Conservation (phyloP, 2,329 filamentous ascomycete genomes). For the Fusarium avenaceum region DNA sequence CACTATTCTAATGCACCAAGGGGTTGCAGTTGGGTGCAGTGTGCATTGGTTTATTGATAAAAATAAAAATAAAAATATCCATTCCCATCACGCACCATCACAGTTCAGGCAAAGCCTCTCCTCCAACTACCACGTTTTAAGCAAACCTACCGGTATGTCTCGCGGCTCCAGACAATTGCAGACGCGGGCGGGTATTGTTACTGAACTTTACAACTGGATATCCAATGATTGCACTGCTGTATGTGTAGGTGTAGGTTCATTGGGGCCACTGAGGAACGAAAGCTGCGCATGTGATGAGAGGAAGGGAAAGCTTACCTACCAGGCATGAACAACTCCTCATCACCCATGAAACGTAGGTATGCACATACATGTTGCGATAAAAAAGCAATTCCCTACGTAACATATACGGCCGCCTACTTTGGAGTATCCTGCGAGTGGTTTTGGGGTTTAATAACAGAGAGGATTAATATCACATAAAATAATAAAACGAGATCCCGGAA, state of each 20-base stretch:
- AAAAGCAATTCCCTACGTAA: constrained; percentile 14
- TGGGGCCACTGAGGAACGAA: constrained; percentile 35
- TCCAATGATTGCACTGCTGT: constrained; percentile 15
- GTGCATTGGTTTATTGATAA: constrained; percentile 41
- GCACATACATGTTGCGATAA: not conserved
- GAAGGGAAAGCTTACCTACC: no score
- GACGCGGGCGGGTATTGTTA: constrained; percentile 23
- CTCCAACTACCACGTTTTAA: constrained; percentile 28
- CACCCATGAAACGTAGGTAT: no score
- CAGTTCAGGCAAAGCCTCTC: constrained; percentile 33
- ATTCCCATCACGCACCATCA: constrained; percentile 34
- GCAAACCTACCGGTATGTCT: constrained; percentile 21
- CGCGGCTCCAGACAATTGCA: constrained; percentile 29
- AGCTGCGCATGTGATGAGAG: constrained; percentile 38
- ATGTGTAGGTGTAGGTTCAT: constrained; percentile 34
- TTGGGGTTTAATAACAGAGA: constrained; percentile 1
- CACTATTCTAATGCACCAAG: constrained; percentile 15
- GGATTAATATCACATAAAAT: constrained; percentile 4
- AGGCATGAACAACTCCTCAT: no score
- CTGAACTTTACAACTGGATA: constrained; percentile 26
- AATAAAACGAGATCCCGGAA: constrained; percentile 35
- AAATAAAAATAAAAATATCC: constrained; percentile 36
- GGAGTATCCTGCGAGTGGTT: constrained; percentile 11
- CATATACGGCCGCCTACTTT: constrained; percentile 8
- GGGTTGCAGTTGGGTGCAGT: constrained; percentile 28